A percentile compares a stretch with the other conserved stretches of the same genome.
Evolutionary conservation across 441 rosid genomes (phyloP).

Genomic region (Isatis lusitanica): DNA sequence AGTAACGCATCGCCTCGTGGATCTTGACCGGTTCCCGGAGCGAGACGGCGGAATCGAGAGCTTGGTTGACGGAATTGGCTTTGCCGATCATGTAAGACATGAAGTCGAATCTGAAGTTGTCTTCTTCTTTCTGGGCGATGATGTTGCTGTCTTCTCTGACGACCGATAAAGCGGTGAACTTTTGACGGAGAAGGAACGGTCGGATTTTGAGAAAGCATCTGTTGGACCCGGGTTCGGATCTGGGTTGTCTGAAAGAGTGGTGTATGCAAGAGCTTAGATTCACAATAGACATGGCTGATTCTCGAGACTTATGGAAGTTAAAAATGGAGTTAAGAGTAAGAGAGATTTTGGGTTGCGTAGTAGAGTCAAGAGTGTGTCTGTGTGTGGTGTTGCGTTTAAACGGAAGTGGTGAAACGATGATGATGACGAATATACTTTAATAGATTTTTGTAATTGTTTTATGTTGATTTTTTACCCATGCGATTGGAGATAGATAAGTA

Average conservation of each 20-base stretch:
- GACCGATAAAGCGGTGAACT: conserved; percentile 31
- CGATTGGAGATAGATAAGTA: no score
- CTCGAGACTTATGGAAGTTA: background rate
- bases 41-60: conserved; percentile 59
- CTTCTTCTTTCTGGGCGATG: background rate
- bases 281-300: conserved; percentile 45
- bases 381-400: background rate
- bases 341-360: background rate
- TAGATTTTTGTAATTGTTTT: background rate
- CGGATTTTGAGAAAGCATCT: conserved; percentile 2
- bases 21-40: conserved; percentile 58
- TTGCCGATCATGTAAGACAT: conserved; percentile 58
- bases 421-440: background rate
- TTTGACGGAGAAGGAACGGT: conserved; percentile 3
- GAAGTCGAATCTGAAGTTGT: conserved; percentile 50
- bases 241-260: conserved; percentile 39
- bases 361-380: no score
- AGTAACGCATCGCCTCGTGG: conserved; percentile 80
- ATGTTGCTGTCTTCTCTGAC: conserved; percentile 35
- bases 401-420: background rate
- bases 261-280: conserved; percentile 48
- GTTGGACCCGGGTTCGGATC: conserved; percentile 28
- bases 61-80: conserved; percentile 52
- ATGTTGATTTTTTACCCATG: background rate
- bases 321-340: background rate